Conservation (phyloP, 768 basidiomycete species). For the Boletus sensibilis region DNA sequence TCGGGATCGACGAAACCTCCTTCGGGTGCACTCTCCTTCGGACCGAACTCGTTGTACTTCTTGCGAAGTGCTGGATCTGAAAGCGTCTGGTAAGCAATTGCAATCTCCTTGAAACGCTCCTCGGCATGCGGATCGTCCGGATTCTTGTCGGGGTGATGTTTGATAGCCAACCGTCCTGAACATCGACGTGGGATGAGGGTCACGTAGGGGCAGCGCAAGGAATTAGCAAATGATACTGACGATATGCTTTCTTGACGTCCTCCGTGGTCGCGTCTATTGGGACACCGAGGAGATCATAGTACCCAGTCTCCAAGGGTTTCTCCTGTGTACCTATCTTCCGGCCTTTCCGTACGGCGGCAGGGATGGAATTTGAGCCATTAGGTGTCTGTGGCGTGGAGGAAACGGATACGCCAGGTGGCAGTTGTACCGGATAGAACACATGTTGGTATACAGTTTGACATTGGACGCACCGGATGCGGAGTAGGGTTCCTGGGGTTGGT, state of each 20-base stretch:
- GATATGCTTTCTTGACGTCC: conserved; percentile 90
- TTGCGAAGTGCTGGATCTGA: conserved; percentile 72
- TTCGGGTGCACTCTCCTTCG: conserved; percentile 77
- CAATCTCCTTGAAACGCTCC: conserved; percentile 88
- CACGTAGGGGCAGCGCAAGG: no score
- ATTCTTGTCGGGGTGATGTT: conserved; percentile 92
- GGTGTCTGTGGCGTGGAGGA: conserved; percentile 15
- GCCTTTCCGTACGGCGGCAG: conserved; percentile 41
- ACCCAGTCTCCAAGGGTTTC: conserved; percentile 83
- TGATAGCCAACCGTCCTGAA: conserved; percentile 79
- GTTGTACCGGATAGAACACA: conserved; percentile 66
- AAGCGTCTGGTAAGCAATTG: conserved; percentile 85
- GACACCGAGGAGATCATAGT: conserved; percentile 84
- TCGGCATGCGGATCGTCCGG: conserved; percentile 82
- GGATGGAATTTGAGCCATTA: conserved; percentile 21
- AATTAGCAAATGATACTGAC: conserved; percentile 37
- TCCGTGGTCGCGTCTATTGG: conserved; percentile 72
- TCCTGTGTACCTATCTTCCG: conserved; percentile 89
- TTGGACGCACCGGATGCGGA: conserved; percentile 68
- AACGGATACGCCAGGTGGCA: conserved; percentile 34
- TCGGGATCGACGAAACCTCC: conserved; percentile 89
- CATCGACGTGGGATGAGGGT: conserved; percentile 1
- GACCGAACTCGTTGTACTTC: conserved; percentile 91
- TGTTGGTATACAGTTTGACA: conserved; percentile 63
- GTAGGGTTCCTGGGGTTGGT: conserved; percentile 55